Evolutionary conservation across 208 protist genomes (phyloP).

Genomic region (Crithidia fasciculata): DNA sequence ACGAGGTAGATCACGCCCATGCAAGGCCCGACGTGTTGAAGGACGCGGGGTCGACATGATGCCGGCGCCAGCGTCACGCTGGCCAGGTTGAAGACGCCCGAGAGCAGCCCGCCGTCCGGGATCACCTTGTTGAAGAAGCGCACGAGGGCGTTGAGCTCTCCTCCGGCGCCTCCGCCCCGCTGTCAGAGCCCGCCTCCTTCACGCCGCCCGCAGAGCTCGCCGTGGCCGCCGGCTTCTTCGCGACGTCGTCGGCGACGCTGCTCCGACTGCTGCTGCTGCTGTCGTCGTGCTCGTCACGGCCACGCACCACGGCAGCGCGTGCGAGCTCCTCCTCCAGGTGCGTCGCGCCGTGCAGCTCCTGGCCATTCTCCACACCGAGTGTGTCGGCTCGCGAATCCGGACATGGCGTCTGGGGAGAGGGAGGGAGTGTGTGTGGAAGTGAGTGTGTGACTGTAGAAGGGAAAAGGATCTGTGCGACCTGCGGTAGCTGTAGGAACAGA

Average conservation of each 20-base stretch:
- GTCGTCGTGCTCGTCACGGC: too few relatives aligned
- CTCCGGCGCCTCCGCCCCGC: too few relatives aligned
- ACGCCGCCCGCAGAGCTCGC: too few relatives aligned
- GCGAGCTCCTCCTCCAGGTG: neutral
- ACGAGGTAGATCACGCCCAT: slow-evolving; percentile 71
- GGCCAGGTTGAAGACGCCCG: slow-evolving; percentile 65
- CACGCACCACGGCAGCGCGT: too few relatives aligned
- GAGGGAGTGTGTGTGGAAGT: neutral
- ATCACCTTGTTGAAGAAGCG: slow-evolving; percentile 47
- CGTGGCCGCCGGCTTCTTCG: too few relatives aligned
- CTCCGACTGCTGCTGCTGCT: too few relatives aligned
- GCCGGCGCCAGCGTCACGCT: slow-evolving; percentile 68
- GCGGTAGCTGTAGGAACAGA: too few relatives aligned
- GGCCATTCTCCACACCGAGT: neutral
- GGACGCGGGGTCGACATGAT: slow-evolving; percentile 64
- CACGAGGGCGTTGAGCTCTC: slow-evolving; percentile 24
- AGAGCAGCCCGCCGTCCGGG: slow-evolving; percentile 64
- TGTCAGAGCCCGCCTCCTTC: too few relatives aligned
- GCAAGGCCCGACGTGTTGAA: slow-evolving; percentile 55
- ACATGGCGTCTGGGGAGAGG: neutral
- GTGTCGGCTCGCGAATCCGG: neutral
- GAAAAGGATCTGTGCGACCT: neutral
- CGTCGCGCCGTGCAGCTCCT: neutral
- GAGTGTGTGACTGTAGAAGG: neutral
- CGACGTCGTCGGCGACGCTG: too few relatives aligned